Base-by-base conservation (phyloP, 331 rosid genomes). In the Ulmus americana region DNA sequence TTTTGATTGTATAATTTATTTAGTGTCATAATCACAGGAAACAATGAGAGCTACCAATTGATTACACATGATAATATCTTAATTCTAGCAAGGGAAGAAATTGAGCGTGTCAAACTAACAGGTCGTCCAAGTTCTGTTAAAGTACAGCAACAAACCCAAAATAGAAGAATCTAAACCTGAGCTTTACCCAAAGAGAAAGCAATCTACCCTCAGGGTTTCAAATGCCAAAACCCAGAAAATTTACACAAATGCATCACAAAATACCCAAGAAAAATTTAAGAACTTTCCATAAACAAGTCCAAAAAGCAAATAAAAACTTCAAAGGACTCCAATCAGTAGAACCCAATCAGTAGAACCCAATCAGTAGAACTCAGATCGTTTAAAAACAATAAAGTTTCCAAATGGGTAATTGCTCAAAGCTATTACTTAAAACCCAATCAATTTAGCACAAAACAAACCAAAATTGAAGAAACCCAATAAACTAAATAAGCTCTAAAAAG, bases 291-390 rank as follows among this genome's bases (percentile, higher is more conserved):
- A 10, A 61, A 16, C 4, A 61, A 10, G 5, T 6, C 10, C 6
- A 61, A 61, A 12, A 42, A 28, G 35, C 35, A 28, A 28, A 13
- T 9, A 10, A 44, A 61, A 44, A 55, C 15, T 3, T 35, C 16
- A 55, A 46, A 55, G 39, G 12, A 55, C 1, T 55, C n/a, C 61
- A 28, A 41, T 53, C 47, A 55, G 47, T 13, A 71, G 5, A 43
- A 35, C 61, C 73, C 48, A 28, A 41, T 53, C 47, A 55, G 47
- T 13, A 71, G 5, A 43, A 35, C 61, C n/a, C 61, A 28, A 41
- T 53, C 47, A 55, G 47, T 13, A 71, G 5, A 43, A 35, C 64
- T 48, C 58, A 74, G 74, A 76, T 69, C 79, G 42, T 48, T 43
- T 43, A 49, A 52, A 68, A 51, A 69, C 64, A 60, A 13, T 18